Evolutionary conservation across 129 eudicot genomes (phyloP), one percentile per base, ranked within the genome.

Genomic region (Heracleum sosnowskyi): DNA sequence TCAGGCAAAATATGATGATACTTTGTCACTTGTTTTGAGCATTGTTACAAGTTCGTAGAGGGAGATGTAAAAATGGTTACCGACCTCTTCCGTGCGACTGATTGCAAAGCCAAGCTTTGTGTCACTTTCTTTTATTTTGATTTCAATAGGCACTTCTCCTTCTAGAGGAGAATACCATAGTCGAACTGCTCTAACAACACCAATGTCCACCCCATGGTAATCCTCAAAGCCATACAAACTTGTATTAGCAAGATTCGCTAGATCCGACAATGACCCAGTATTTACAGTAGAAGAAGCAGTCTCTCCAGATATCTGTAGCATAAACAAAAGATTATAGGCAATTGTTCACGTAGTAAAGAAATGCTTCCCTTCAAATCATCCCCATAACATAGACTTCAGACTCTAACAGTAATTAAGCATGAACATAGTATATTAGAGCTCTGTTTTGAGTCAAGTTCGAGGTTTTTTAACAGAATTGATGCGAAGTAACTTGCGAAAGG

Each of bases 151-250:
- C 49, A 91, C 75, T 83, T 93, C 98, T 69, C 96, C 97, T 34
- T 86, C 96, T 18, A 89, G 82, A 62, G 98, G 97, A 69, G 97
- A 89, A 79, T 82, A 93, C 98, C 98, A 93, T 75, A 93, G 87
- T 8, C 98, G 97, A 82, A 91, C 91, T 3, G 93, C 93, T 82
- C 98, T 83, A 8, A 93, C 97, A 13, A 93, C 97, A 17, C 98
- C 98, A 68, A 93, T 88, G 60, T 93, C 98, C 33, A 93, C 97
- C 36, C 98, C 98, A 70, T 93, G 98, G 86, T 93, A 93, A 83
- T 93, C 98, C 84, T 93, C 98, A 74, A 93, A 93, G 33, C 98
- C 98, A 45, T 93, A 93, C 16, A 93, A 77, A 66, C 98, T 93
- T 51, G 96, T 82, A 33, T 81, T 89, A 31, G 97, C 98, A 74